Base-by-base conservation (phyloP, 345 rosid genomes). In the Eucalyptus urophylla region DNA sequence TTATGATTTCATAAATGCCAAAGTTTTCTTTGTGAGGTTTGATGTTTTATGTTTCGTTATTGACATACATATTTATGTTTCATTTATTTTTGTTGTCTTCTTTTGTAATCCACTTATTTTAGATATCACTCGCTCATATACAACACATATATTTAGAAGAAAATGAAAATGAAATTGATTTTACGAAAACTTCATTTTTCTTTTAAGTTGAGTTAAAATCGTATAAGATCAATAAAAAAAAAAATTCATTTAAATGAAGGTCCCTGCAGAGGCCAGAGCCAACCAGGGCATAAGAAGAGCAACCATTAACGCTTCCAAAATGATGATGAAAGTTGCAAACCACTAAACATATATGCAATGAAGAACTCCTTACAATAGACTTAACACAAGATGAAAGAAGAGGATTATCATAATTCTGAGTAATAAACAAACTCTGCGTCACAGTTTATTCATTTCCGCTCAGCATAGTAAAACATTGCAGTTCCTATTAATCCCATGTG, bases 391-490 rank as follows among this genome's bases (percentile, higher is more conserved):
- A 67, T 31, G 80, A 67, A 67, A 15, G 40, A 67, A 67, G 80
- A 67, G 80, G 80, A 67, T 67, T 67, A 12, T 15, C 43, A 16
- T 31, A 16, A 16, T 67, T 67, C 80, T 16, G 43, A 17, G 80
- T 15, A 16, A 65, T 15, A 7, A 21, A n/a, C 37, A n/a, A n/a
- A 65, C 76, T 14, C 76, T 65, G 76, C 21, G 37, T n/a, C 54
- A 3, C 54, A 16, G 54, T 51, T 51, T 51, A 51, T 51, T 65
- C 76, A 65, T 7, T 33, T n/a, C 76, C 17, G 15, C 19, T n/a
- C 76, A n/a, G 76, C 76, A 31, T 14, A 65, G 37, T 92, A 94
- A 95, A 87, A 89, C 54, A 92, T 90, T 95, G 95, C 14, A 94
- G 95, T 58, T 89, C 87, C 2, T 96, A 94, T 19, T 93, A 90